Conservation (phyloP, 345 rosid species). For the Brassica incana region DNA sequence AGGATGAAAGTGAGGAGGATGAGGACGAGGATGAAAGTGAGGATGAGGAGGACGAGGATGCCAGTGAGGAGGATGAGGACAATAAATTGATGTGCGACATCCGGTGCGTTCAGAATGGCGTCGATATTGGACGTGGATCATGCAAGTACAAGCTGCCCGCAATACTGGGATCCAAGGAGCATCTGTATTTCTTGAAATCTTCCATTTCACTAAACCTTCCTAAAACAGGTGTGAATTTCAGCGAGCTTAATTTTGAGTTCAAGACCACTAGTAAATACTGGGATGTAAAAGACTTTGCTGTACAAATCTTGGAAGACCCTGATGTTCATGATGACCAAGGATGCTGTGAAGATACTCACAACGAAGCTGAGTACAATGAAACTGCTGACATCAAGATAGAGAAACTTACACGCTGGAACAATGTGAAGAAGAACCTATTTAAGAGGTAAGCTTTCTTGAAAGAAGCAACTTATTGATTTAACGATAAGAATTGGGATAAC, state of each 20-base stretch:
- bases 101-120: neutral
- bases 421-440: neutral
- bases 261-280: neutral
- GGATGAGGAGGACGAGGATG: too few relatives aligned
- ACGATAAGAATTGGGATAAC: too few relatives aligned
- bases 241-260: neutral
- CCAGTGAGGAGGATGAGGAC: too few relatives aligned
- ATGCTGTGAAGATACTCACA: neutral
- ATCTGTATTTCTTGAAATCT: neutral
- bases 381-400: neutral
- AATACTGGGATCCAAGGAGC: neutral
- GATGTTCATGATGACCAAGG: neutral
- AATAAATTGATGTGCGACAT: too few relatives aligned
- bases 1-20: too few relatives aligned
- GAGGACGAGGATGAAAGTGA: too few relatives aligned
- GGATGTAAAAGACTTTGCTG: neutral
- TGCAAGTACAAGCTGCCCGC: neutral
- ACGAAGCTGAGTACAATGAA: too few relatives aligned
- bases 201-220: neutral
- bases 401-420: neutral
- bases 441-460: neutral
- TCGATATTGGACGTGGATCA: neutral
- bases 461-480: neutral
- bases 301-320: neutral
- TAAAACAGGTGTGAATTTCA: neutral